Percentiles rank a stretch among this genome's conserved stretches.
Conservation (phyloP, 306 rosid species). For the Leucaena leucocephala region DNA sequence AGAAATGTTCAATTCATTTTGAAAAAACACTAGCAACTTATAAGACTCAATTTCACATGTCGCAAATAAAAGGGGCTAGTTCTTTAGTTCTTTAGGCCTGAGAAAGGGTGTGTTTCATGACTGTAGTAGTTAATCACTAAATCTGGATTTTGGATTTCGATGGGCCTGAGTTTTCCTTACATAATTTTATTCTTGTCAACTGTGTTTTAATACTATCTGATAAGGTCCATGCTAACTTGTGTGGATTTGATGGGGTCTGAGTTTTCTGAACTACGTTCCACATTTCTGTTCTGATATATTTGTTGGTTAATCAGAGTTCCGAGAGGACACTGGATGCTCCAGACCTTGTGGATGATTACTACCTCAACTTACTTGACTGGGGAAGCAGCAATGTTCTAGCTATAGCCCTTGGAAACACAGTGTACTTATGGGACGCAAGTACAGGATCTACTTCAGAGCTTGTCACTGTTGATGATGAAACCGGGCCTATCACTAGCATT, state of each 20-base stretch:
- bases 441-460: constrained; percentile 60
- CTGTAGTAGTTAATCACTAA: not conserved
- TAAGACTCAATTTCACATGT: not conserved
- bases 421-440: constrained; percentile 65
- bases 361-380: constrained; percentile 70
- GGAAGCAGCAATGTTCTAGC: constrained; percentile 64
- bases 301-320: constrained; percentile 45
- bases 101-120: not conserved
- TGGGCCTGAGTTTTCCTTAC: not conserved
- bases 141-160: not conserved
- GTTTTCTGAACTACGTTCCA: not conserved
- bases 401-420: constrained; percentile 62
- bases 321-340: constrained; percentile 78
- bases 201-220: not conserved
- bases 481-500: constrained; percentile 64
- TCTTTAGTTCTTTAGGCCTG: not conserved
- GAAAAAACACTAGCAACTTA: not conserved
- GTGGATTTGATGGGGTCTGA: not conserved
- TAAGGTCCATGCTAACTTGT: not conserved
- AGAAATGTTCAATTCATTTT: not conserved
- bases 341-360: constrained; percentile 65
- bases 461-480: constrained; percentile 57
- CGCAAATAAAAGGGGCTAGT: not conserved
- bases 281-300: constrained; percentile 17
- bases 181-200: not conserved